Base-by-base conservation (phyloP, 2,329 filamentous ascomycete species). In the Boeremia exigua region DNA sequence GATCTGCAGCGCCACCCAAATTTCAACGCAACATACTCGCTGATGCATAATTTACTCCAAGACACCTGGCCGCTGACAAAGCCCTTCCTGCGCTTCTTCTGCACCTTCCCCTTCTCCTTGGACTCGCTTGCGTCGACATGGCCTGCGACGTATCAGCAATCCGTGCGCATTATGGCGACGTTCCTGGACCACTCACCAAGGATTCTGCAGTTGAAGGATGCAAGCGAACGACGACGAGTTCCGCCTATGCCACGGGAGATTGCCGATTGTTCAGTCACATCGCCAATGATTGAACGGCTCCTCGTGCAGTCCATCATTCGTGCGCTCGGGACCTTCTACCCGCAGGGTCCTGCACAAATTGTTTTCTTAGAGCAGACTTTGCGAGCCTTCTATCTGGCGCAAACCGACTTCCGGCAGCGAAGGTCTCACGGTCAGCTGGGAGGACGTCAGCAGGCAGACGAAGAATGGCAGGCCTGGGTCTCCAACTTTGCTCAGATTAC, bases 161-260 rank as follows among this genome's bases (percentile, higher is more conserved):
- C 80, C 55, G 59, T 55, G 29, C 25, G 57, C 7, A 63, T 58
- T 7, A 61, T 80, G 23, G 12, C 55, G 0, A 54, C 77, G 12
- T 80, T 87, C 14, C 70, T 79, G 17, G 54, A 62, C 0, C 84
- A 81, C 43, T 74, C 65, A 4, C 23, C 25, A 2, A 45, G 58
- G 11, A 68, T 56, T 17, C 25, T 30, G 3, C 15, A 19, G 1
- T 23, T 73, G 14, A 63, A 37, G 44, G 10, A 25, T 2, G 19
- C 6, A 30, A 78, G 60, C 59, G 54, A 50, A 36, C 33, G 45
- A 30, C 67, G 55, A 61, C 58, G 59, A 2, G 83, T 80, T 61
- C 86, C 86, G 3, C 82, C 86, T 5, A 72, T 86, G n/a, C 79
- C 84, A 30, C 77, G 80, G 48, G 86, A 89, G 62, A 72, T 89